Evolutionary conservation across 768 basidiomycete species (phyloP).

Genomic region (Mycena latifolia): DNA sequence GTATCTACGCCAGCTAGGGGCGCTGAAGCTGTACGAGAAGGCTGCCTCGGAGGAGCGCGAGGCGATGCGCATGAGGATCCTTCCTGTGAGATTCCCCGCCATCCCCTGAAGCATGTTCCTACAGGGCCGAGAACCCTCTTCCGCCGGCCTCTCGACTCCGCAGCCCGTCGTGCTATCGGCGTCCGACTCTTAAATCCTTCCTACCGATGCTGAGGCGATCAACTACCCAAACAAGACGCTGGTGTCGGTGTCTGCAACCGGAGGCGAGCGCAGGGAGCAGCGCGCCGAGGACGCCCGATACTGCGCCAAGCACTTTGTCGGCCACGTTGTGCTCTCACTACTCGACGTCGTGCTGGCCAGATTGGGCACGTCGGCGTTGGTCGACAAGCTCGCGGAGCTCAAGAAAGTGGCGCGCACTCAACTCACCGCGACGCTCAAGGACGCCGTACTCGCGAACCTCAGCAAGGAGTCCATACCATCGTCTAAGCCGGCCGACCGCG

Average conservation of each 20-base stretch:
- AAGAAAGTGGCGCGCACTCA: conserved; percentile 5
- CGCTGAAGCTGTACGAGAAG: conserved; percentile 14
- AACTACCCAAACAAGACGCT: conserved; percentile 20
- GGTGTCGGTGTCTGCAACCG: conserved; percentile 12
- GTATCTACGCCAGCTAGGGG: neutral
- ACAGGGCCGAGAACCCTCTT: conserved; percentile 20
- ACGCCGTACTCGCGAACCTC: conserved; percentile 10
- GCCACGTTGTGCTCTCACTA: conserved; percentile 2
- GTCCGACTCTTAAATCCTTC: conserved; percentile 15
- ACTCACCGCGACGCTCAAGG: neutral
- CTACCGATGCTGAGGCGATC: conserved; percentile 21
- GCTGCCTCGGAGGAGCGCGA: conserved; percentile 7
- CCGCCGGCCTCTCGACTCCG: conserved; percentile 14
- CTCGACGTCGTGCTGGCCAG: conserved; percentile 21
- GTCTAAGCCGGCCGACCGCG: conserved; percentile 1
- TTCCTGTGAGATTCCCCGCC: conserved; percentile 16
- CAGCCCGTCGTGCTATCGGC: conserved; percentile 16
- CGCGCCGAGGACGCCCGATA: conserved; percentile 8
- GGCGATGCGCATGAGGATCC: conserved; percentile 11
- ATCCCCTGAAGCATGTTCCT: conserved; percentile 13
- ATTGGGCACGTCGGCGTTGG: conserved; percentile 10
- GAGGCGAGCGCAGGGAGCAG: conserved; percentile 11
- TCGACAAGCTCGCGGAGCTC: conserved; percentile 20
- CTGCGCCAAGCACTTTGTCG: conserved; percentile 4
- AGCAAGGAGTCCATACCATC: conserved; percentile 12